Base-by-base conservation (phyloP, 2,329 filamentous ascomycete genomes). In the Lachnum nothofagi region DNA sequence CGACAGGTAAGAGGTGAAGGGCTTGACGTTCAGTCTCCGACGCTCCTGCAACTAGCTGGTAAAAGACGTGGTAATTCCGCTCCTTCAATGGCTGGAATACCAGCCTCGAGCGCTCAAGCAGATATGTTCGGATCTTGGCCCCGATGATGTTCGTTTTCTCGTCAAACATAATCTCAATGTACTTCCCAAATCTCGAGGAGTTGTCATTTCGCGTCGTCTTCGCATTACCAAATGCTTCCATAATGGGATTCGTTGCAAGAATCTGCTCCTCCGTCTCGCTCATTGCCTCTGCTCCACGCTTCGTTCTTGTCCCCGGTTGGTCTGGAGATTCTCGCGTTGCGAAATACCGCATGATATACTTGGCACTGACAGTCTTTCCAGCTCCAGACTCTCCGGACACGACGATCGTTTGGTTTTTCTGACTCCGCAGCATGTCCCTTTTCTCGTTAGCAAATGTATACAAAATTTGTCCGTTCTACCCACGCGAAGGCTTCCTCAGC, bases 171-270 rank as follows among this genome's bases (percentile, higher is more conserved):
- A 98, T 98, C 73, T 98, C 93, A 62, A 98, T 97, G 70, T 98
- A 98, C 77, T 98, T 98, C 68, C 93, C 93, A 70, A 98, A 98
- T 64, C 93, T 83, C 35, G 93, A 98, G 38, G 93, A 98, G 72
- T 98, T 98, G 72, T 98, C 93, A 73, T 98, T 98, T 68, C 93
- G 81, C 9, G 93, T 98, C n/a, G 93, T 98, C 74, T 98, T 98
- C 46, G 93, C 93, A 74, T 98, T 98, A 68, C 93, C 93, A 66
- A 98, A 98, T 27, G 93, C 91, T 80, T 98, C 93, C 93, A 98
- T 98, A 67, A 98, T 95, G 33, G 93, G 93, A 68, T 98, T 98
- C 46, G 93, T 98, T 24, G 93, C 93, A 59, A 98, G 74, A 65
- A 98, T 98, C 68, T 95, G 91, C 74, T 98, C 91, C 72, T 98